Evolutionary conservation across 129 eudicot genomes (phyloP), one percentile per base, ranked within the genome.

Genomic region (Chrysanthemum makinoi): DNA sequence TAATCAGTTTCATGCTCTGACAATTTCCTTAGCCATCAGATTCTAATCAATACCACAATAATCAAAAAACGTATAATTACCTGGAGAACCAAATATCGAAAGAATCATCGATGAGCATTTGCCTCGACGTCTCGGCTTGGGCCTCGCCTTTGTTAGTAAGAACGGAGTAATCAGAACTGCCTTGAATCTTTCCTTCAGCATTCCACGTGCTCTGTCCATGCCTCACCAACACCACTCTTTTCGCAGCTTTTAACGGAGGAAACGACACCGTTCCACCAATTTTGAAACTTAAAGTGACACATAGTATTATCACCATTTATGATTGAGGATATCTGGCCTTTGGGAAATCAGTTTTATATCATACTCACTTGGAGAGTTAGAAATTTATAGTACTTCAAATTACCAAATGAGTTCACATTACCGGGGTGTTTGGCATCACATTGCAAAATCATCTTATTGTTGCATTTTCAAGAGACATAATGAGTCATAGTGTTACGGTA

Each of bases 121-220:
- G 94, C 16, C 91, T 85, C 14, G 90, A 84, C 65, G 91, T 91
- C 68, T 86, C 87, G 13, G 97, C 97, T 79, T 91, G 97, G 15
- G 89, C 70, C 74, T 88, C 97, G 2, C 97, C 97, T 75, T 91
- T 91, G 43, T 51, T 69, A 53, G 97, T 91, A 17, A 91, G 94
- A 54, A 88, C 85, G 12, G 97, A 84, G 90, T 82, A 86, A 79
- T 91, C 79, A 62, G 97, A 91, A 84, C 93, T 91, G 18, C 97
- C 97, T 69, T 91, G 97, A 28, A 91, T 91, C 81, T 96, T 75
- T 22, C 97, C 97, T 75, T 91, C 96, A 30, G 83, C 97, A 79
- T 88, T 91, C 97, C 97, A 91, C 77, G 97, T 91, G 87, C 97
- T 91, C 80, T 91, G 97, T 19, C 97, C 96, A 66, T 91, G 97